A percentile compares a stretch with the other conserved stretches of the same genome.
These are phyloP conservation scores for Xylariomycetidae sp. DNA, from an alignment of 2,329 filamentous ascomycete genomes.

Conservation along the genomic window DNA sequence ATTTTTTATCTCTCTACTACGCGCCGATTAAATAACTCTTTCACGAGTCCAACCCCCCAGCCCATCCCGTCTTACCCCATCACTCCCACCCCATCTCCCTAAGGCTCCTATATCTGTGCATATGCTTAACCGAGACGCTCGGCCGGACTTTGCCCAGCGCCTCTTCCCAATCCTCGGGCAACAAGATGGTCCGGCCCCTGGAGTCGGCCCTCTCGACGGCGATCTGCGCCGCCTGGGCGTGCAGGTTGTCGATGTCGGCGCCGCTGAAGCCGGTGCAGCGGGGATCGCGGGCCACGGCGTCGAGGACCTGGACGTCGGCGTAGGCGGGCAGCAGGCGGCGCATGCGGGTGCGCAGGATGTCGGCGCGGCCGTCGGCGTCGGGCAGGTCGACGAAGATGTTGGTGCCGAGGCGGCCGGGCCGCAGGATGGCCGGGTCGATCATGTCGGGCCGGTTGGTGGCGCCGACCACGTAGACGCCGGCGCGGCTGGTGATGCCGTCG, in stretches of 20 bases:
- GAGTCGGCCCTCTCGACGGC: slow-evolving; percentile 18
- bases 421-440: slow-evolving; percentile 92
- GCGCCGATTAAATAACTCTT: too few relatives aligned
- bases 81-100: slow-evolving; percentile 26
- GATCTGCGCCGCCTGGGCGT: slow-evolving; percentile 24
- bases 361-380: slow-evolving; percentile 70
- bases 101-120: slow-evolving; percentile 38
- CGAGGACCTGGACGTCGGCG: slow-evolving; percentile 22
- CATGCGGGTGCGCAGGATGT: slow-evolving; percentile 70
- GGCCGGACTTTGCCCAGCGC: slow-evolving; percentile 44
- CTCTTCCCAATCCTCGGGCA: slow-evolving; percentile 45
- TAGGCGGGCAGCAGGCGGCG: slow-evolving; percentile 24
- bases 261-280: slow-evolving; percentile 75
- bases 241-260: slow-evolving; percentile 57
- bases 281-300: slow-evolving; percentile 57
- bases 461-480: slow-evolving; percentile 89
- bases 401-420: slow-evolving; percentile 83
- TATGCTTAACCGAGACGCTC: slow-evolving; percentile 42
- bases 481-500: slow-evolving; percentile 74
- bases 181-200: slow-evolving; percentile 25
- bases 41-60: too few relatives aligned
- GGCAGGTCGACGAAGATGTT: slow-evolving; percentile 89
- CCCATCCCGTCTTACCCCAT: too few relatives aligned
- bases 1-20: too few relatives aligned
- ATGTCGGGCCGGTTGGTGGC: slow-evolving; percentile 95